These are phyloP conservation scores for Karstenula rhodostoma DNA, from an alignment of 2,329 filamentous ascomycete genomes.

Conservation along the genomic window DNA sequence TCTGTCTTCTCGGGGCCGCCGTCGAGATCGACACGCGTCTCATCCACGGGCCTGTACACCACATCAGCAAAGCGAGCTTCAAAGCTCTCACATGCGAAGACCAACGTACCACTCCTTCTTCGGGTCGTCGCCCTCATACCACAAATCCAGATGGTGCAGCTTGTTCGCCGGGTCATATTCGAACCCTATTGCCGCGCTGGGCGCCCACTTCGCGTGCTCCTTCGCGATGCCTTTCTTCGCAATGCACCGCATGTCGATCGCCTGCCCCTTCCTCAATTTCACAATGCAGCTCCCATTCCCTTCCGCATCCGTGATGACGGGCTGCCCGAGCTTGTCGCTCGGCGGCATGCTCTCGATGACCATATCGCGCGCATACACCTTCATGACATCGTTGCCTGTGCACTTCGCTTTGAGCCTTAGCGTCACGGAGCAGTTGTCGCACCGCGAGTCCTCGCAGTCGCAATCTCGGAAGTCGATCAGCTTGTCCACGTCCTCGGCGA, in stretches of 20 bases:
- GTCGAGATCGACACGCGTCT: constrained; percentile 83
- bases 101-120: constrained; percentile 80
- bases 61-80: background rate
- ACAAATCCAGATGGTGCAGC: constrained; percentile 87
- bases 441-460: constrained; percentile 88
- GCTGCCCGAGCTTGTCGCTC: constrained; percentile 78
- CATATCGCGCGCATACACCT: constrained; percentile 90
- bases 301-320: constrained; percentile 84
- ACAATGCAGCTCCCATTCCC: constrained; percentile 84
- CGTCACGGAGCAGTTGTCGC: constrained; percentile 87
- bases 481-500: constrained; percentile 81
- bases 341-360: constrained; percentile 74
- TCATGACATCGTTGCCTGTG: constrained; percentile 86
- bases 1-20: constrained; percentile 76
- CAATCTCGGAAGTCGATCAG: constrained; percentile 92
- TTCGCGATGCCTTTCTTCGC: constrained; percentile 99
- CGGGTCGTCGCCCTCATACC: constrained; percentile 90
- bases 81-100: background rate
- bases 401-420: constrained; percentile 87
- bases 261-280: constrained; percentile 89
- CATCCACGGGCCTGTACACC: constrained; percentile 74
- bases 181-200: constrained; percentile 90
- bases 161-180: constrained; percentile 99
- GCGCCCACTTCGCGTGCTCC: constrained; percentile 98
- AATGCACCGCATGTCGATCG: constrained; percentile 87